A percentile compares a stretch with the other conserved stretches of the same genome.
Conservation (phyloP, 2,329 filamentous ascomycete species). For the Botrytis galanthina region DNA sequence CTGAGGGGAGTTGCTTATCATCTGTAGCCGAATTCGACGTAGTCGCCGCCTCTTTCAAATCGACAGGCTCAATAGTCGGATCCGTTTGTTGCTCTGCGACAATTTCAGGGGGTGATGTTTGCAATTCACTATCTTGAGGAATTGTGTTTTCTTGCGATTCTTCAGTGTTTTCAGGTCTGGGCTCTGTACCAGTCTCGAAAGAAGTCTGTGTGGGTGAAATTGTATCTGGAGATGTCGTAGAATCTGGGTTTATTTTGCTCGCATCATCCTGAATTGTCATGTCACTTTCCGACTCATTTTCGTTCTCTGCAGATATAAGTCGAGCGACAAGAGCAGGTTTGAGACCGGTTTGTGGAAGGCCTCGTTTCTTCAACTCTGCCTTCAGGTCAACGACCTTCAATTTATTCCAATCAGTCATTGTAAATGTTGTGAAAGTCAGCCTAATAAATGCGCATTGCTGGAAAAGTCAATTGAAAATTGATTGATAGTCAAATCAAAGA, state of each 20-base stretch:
- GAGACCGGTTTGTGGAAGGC: conserved; percentile 66
- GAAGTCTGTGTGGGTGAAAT: conserved; percentile 26
- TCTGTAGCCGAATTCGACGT: background rate
- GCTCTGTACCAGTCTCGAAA: background rate
- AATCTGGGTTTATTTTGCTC: conserved; percentile 26
- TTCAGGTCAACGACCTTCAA: conserved; percentile 75
- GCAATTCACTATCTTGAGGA: background rate
- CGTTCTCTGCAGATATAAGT: conserved; percentile 48
- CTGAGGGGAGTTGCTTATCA: background rate
- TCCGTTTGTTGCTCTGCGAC: conserved; percentile 13
- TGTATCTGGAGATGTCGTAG: conserved; percentile 32
- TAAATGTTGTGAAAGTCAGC: conserved; percentile 2
- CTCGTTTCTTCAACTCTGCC: conserved; percentile 69
- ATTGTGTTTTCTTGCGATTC: background rate
- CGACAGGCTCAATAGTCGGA: conserved; percentile 17
- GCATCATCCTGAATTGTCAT: conserved; percentile 33
- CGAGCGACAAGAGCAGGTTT: conserved; percentile 70
- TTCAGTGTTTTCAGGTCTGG: background rate
- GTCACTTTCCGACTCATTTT: conserved; percentile 39
- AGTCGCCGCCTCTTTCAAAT: background rate
- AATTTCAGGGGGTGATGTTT: conserved; percentile 11
- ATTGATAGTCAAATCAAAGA: background rate
- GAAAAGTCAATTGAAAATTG: background rate
- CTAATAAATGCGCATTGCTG: conserved; percentile 3
- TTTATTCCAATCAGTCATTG: conserved; percentile 53